phyloP scores from a whole-genome alignment of 2,329 filamentous ascomycete species.

The Mycogone perniciosa region DNA sequence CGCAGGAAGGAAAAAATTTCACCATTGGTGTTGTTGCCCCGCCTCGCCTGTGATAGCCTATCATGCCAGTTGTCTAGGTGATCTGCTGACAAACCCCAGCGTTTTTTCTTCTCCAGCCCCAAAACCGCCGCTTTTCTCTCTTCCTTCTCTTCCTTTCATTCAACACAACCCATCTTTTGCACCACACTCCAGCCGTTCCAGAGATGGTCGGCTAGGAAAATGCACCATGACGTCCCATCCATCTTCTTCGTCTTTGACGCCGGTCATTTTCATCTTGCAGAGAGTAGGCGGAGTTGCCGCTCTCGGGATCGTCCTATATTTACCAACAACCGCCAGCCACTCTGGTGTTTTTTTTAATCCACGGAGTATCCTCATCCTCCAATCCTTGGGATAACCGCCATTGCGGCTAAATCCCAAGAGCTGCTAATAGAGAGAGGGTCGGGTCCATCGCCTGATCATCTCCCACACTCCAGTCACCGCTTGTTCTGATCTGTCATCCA shows the following conservation, averaged over 20 bases:
- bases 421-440: background rate
- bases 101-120: constrained; percentile 6
- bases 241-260: background rate
- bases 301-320: background rate
- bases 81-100: constrained; percentile 6
- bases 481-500: background rate
- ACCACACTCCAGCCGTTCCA: background rate
- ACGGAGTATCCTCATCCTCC: background rate
- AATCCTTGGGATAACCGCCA: background rate
- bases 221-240: background rate
- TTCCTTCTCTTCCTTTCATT: constrained; percentile 3
- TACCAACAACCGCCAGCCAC: constrained; percentile 8
- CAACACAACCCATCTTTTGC: background rate
- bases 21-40: background rate
- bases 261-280: background rate
- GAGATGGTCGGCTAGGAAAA: background rate
- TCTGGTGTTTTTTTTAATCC: no score
- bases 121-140: constrained; percentile 7
- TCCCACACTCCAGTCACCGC: background rate
- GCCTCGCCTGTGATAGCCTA: background rate
- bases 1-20: background rate
- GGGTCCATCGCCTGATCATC: background rate
- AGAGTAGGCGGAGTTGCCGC: background rate
- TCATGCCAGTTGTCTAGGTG: background rate
- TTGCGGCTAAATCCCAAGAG: background rate